Percentiles rank a stretch among this genome's conserved stretches.
Conservation (phyloP, 129 eudicot species). For the Saussurea involucrata region DNA sequence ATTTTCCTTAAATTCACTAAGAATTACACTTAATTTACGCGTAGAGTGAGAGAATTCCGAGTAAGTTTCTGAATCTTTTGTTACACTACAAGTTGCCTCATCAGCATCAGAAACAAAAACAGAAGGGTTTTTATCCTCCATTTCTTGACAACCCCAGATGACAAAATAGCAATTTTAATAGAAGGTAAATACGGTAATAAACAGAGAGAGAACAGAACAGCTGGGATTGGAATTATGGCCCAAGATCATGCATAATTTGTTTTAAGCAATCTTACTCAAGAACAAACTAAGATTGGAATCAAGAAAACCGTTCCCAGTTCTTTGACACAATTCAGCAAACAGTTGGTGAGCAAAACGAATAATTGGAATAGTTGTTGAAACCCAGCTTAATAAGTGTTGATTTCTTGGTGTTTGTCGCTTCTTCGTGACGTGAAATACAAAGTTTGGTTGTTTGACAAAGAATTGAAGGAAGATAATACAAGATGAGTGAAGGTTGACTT, state of each 20-base stretch:
- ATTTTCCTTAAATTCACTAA: conserved; percentile 48
- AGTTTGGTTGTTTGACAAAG: conserved; percentile 16
- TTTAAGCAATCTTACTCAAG: background rate
- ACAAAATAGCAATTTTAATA: background rate
- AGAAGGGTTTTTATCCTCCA: conserved; percentile 28
- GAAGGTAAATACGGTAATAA: background rate
- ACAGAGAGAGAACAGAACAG: background rate
- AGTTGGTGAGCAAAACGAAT: conserved; percentile 11
- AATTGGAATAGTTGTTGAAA: background rate
- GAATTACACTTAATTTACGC: conserved; percentile 51
- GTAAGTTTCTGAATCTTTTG: conserved; percentile 32
- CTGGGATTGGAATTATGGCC: conserved; percentile 1
- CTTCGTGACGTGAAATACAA: conserved; percentile 28
- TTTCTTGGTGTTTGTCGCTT: conserved; percentile 3
- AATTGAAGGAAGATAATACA: conserved; percentile 3
- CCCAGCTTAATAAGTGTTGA: background rate
- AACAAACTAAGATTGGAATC: background rate
- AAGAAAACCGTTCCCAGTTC: conserved; percentile 3
- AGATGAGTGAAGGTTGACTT: conserved; percentile 34
- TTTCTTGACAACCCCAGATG: conserved; percentile 19
- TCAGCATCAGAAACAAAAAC: conserved; percentile 33
- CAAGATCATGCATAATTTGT: conserved; percentile 10
- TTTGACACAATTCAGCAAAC: conserved; percentile 24
- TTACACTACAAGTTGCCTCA: conserved; percentile 37
- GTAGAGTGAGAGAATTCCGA: conserved; percentile 48